These are phyloP conservation scores for Adiantum capillusveneris DNA, from an alignment of 75 land plant genomes.

Conservation along the genomic window DNA sequence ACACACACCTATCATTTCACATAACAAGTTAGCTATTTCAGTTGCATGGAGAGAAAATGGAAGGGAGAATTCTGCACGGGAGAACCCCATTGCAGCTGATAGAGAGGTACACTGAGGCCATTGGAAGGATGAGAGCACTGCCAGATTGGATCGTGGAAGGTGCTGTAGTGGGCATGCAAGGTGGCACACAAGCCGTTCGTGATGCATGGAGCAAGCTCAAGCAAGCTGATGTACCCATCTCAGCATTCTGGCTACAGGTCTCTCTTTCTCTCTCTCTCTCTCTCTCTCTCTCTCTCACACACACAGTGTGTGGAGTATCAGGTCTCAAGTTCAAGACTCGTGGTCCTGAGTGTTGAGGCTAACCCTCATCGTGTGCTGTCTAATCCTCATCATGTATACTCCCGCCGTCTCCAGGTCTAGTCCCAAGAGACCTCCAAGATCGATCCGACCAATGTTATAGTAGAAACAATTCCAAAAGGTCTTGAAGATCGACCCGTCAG, in stretches of 20 bases:
- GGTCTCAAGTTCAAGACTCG: too few relatives aligned
- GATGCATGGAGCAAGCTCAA: slow-evolving; percentile 48
- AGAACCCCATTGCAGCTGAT: slow-evolving; percentile 63
- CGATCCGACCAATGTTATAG: too few relatives aligned
- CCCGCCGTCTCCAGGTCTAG: too few relatives aligned
- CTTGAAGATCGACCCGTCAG: too few relatives aligned
- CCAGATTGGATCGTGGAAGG: slow-evolving; percentile 85
- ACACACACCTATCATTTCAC: not conserved
- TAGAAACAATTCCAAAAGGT: too few relatives aligned
- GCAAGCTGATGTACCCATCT: slow-evolving; percentile 51
- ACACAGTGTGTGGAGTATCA: too few relatives aligned
- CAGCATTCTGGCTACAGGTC: slow-evolving; percentile 98
- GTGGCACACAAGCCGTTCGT: slow-evolving; percentile 67
- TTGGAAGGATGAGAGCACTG: slow-evolving; percentile 76
- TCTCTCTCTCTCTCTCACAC: too few relatives aligned
- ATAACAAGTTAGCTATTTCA: slow-evolving; percentile 43
- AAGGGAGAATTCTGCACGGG: slow-evolving; percentile 72
- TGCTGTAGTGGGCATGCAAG: slow-evolving; percentile 92
- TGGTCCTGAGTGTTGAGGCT: too few relatives aligned
- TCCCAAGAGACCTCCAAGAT: too few relatives aligned
- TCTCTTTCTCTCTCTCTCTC: too few relatives aligned
- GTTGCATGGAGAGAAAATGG: slow-evolving; percentile 6
- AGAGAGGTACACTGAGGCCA: slow-evolving; percentile 57
- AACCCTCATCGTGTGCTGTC: too few relatives aligned
- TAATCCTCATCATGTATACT: too few relatives aligned